phyloP scores from a whole-genome alignment of 139 green algal genomes.

The Microglena sp. region DNA sequence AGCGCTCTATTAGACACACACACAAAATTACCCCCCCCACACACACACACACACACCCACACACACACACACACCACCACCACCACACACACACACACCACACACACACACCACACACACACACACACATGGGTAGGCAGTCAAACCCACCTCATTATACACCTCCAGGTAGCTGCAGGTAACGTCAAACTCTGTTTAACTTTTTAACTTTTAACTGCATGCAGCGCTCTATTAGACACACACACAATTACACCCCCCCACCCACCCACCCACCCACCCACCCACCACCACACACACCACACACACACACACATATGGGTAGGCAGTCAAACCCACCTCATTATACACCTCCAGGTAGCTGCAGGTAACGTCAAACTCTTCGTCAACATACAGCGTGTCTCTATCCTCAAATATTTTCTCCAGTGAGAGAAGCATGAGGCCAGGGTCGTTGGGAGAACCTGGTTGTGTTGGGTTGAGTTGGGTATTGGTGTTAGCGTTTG shows the following conservation, averaged over 20 bases:
- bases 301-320: no score
- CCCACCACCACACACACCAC: neutral
- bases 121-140: no score
- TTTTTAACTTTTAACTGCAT: neutral
- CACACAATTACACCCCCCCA: no score
- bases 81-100: no score
- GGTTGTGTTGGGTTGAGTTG: no score
- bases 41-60: neutral
- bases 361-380: slow-evolving; percentile 48
- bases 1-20: slow-evolving; percentile 9
- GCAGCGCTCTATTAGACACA: no score
- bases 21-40: neutral
- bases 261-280: no score
- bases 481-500: no score
- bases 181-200: slow-evolving; percentile 39
- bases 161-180: slow-evolving; percentile 65
- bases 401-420: slow-evolving; percentile 58
- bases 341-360: no score
- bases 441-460: slow-evolving; percentile 57
- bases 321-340: no score
- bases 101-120: no score
- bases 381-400: slow-evolving; percentile 17
- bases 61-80: no score
- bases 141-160: slow-evolving; percentile 68
- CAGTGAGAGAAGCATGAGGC: slow-evolving; percentile 75